These are phyloP conservation scores for Astragalus glycyphyllos DNA, from an alignment of 306 rosid species.

Conservation along the genomic window DNA sequence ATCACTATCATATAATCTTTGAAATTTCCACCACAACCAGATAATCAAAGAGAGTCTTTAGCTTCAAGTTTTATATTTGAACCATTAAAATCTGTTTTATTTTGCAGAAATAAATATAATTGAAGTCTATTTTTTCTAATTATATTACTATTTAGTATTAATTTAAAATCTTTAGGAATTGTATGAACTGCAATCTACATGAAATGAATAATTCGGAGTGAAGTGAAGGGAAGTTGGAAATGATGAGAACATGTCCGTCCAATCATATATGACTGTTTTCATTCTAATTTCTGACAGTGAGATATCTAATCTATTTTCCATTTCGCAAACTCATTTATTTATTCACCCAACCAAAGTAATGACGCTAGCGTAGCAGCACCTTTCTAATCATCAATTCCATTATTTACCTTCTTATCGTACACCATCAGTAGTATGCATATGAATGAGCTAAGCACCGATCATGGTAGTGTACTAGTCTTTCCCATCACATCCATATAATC, in stretches of 20 bases:
- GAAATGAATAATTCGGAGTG: too few species aligned
- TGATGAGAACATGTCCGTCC: constrained; percentile 82
- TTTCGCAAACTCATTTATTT: constrained; percentile 12
- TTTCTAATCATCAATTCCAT: constrained; percentile 44
- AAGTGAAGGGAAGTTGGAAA: constrained; percentile 52
- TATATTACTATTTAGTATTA: too few species aligned
- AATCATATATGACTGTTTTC: constrained; percentile 66
- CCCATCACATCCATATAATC: too few species aligned
- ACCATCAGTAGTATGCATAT: not conserved
- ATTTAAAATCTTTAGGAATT: too few species aligned
- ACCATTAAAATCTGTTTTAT: too few species aligned
- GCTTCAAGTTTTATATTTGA: too few species aligned
- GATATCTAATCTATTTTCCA: not conserved
- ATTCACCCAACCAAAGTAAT: constrained; percentile 39
- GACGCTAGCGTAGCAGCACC: constrained; percentile 22
- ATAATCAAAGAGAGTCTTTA: too few species aligned
- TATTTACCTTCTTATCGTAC: constrained; percentile 35
- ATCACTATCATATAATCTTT: too few species aligned
- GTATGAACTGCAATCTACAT: too few species aligned
- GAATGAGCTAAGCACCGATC: constrained; percentile 27
- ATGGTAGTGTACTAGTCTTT: not conserved
- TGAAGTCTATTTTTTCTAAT: too few species aligned
- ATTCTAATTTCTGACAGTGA: constrained; percentile 39
- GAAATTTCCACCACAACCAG: too few species aligned
- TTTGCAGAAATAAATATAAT: too few species aligned